A percentile compares a stretch with the other conserved stretches of the same genome.
Evolutionary conservation across 306 rosid genomes (phyloP).

Genomic region (Inga laurina): DNA sequence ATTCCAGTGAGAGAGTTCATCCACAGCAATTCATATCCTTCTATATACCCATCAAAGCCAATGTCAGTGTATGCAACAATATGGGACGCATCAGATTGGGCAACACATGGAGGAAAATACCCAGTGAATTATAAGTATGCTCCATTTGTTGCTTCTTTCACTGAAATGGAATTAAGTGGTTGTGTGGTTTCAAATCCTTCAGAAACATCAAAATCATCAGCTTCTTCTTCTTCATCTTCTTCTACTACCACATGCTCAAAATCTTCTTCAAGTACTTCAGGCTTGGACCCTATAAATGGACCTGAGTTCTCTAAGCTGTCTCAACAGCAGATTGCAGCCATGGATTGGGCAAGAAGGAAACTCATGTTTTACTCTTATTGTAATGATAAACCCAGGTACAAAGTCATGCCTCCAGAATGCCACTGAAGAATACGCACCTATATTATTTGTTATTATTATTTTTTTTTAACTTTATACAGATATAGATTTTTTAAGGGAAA

Average conservation of each 20-base stretch:
- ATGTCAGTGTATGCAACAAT: conserved; percentile 88
- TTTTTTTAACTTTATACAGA: background rate
- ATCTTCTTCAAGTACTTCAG: conserved; percentile 38
- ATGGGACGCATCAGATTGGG: conserved; percentile 99
- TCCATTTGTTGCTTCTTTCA: conserved; percentile 73
- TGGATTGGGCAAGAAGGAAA: conserved; percentile 96
- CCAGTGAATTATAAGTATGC: conserved; percentile 79
- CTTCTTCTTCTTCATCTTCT: conserved; percentile 26
- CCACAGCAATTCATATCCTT: conserved; percentile 44
- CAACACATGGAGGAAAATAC: conserved; percentile 94
- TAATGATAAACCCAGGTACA: conserved; percentile 67
- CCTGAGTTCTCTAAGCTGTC: conserved; percentile 69
- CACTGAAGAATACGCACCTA: conserved; percentile 20
- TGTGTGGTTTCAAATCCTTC: conserved; percentile 48
- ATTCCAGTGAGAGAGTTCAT: conserved; percentile 80
- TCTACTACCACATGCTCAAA: conserved; percentile 45
- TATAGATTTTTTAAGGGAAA: background rate
- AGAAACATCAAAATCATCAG: background rate
- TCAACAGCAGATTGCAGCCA: conserved; percentile 61
- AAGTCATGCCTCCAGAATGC: conserved; percentile 90
- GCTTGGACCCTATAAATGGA: conserved; percentile 74
- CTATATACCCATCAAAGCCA: conserved; percentile 74
- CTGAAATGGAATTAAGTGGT: conserved; percentile 67
- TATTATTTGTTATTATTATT: background rate
- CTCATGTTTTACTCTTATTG: conserved; percentile 96